Evolutionary conservation across 148 eudicot genomes (phyloP).

Genomic region (Hydrangea macrophylla): DNA sequence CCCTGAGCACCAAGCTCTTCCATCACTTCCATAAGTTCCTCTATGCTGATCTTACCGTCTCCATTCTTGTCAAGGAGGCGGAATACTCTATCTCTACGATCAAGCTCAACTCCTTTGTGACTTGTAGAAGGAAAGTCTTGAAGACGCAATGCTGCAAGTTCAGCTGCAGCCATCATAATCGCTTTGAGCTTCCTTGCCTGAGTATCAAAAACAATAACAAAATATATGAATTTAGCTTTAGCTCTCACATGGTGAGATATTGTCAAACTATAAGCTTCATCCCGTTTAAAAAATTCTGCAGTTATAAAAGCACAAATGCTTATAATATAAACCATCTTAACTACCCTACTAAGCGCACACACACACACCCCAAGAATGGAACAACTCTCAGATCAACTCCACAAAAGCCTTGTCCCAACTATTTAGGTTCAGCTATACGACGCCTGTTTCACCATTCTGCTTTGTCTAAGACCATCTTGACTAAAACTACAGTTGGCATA

Average conservation of each 20-base stretch:
- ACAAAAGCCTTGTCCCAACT: too few species aligned
- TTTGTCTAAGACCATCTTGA: too few species aligned
- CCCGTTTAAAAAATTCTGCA: too few species aligned
- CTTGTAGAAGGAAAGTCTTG: slow-evolving; percentile 71
- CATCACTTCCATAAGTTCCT: slow-evolving; percentile 96
- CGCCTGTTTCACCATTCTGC: too few species aligned
- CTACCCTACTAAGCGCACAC: too few species aligned
- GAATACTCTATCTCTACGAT: slow-evolving; percentile 60
- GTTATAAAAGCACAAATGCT: too few species aligned
- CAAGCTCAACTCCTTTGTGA: slow-evolving; percentile 38
- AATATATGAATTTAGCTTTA: neutral
- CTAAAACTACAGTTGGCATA: too few species aligned
- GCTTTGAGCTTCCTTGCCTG: slow-evolving; percentile 88
- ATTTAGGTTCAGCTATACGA: too few species aligned
- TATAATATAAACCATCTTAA: too few species aligned
- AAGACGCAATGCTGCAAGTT: slow-evolving; percentile 85
- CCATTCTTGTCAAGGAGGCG: slow-evolving; percentile 93
- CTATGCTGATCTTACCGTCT: slow-evolving; percentile 96
- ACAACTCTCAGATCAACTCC: too few species aligned
- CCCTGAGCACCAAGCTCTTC: slow-evolving; percentile 94
- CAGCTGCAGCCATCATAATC: slow-evolving; percentile 97
- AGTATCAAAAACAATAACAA: slow-evolving; percentile 11
- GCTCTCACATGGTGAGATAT: neutral
- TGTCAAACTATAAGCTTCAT: neutral
- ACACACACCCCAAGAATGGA: too few species aligned